Conservation (phyloP, 768 basidiomycete genomes). For the Coprinopsis marcescibilis region DNA sequence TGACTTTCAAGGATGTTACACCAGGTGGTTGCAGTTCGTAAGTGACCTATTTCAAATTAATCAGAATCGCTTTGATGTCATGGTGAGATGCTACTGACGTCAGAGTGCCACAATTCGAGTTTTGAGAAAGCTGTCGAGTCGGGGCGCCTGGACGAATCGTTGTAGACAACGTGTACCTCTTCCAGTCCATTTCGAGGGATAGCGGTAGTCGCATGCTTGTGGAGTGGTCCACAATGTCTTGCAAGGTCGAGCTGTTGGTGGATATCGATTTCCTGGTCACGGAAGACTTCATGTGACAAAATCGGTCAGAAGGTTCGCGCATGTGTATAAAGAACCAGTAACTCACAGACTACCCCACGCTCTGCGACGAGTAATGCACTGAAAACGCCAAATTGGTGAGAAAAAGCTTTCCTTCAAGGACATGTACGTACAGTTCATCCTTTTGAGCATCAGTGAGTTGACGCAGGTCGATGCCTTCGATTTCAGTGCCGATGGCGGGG, state of each 20-base stretch:
- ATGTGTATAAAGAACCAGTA: neutral
- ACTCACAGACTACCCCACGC: conserved; percentile 73
- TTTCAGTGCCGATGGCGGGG: conserved; percentile 70
- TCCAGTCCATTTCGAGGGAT: conserved; percentile 70
- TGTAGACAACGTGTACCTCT: conserved; percentile 75
- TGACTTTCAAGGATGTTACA: conserved; percentile 69
- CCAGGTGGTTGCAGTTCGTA: conserved; percentile 83
- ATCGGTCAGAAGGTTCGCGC: neutral
- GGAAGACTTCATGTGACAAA: conserved; percentile 50
- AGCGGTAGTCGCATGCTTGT: conserved; percentile 80
- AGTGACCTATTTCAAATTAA: conserved; percentile 36
- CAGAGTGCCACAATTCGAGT: conserved; percentile 77
- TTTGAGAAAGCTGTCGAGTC: conserved; percentile 64
- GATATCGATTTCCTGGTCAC: conserved; percentile 65
- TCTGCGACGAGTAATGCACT: conserved; percentile 73
- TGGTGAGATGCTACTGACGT: conserved; percentile 33
- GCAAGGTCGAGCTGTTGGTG: conserved; percentile 68
- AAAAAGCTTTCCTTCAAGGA: neutral
- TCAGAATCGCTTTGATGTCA: neutral
- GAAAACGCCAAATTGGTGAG: conserved; percentile 11
- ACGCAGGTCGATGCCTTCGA: conserved; percentile 66
- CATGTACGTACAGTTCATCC: conserved; percentile 61
- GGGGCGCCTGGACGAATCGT: conserved; percentile 56
- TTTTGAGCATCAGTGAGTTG: conserved; percentile 64
- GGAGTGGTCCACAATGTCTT: conserved; percentile 67